These are phyloP conservation scores for Pestalotiopsis sp. DNA, from an alignment of 2,329 filamentous ascomycete species.

Conservation along the genomic window DNA sequence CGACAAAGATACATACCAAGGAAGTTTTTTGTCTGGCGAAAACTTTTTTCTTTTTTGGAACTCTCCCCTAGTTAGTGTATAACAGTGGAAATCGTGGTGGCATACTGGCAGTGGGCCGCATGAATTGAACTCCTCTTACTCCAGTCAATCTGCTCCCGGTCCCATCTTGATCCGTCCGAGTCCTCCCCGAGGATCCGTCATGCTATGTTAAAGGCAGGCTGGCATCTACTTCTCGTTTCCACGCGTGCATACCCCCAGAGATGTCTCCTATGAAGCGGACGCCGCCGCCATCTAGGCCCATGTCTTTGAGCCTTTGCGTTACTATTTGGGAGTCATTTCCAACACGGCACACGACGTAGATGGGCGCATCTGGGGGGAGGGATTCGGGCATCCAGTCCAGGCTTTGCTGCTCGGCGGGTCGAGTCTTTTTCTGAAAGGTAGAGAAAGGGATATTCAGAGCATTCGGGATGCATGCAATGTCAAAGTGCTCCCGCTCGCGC, in stretches of 20 bases:
- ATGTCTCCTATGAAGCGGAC: constrained; percentile 69
- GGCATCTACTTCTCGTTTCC: constrained; percentile 68
- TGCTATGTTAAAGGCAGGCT: constrained; percentile 52
- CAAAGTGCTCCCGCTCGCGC: constrained; percentile 80
- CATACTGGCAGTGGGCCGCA: neutral
- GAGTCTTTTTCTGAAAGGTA: constrained; percentile 36
- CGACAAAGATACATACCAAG: neutral
- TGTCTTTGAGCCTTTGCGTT: constrained; percentile 62
- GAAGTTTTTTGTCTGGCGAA: neutral
- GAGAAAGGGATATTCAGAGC: constrained; percentile 76
- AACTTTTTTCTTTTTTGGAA: neutral
- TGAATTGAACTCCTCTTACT: constrained; percentile 12
- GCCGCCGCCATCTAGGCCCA: constrained; percentile 52
- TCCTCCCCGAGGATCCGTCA: neutral
- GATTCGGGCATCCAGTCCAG: constrained; percentile 40
- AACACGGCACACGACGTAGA: constrained; percentile 72
- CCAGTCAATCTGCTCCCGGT: neutral
- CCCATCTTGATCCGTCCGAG: neutral
- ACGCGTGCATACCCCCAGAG: constrained; percentile 68
- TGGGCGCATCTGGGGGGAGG: constrained; percentile 45
- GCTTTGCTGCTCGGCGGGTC: constrained; percentile 20
- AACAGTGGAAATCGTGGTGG: constrained; percentile 1
- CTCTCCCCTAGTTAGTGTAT: constrained; percentile 12
- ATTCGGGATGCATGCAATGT: constrained; percentile 73
- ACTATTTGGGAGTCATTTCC: constrained; percentile 80